A percentile compares a stretch with the other conserved stretches of the same genome.
Evolutionary conservation across 2,329 filamentous ascomycete species (phyloP).

Genomic region (Scortechinia acanthostroma): DNA sequence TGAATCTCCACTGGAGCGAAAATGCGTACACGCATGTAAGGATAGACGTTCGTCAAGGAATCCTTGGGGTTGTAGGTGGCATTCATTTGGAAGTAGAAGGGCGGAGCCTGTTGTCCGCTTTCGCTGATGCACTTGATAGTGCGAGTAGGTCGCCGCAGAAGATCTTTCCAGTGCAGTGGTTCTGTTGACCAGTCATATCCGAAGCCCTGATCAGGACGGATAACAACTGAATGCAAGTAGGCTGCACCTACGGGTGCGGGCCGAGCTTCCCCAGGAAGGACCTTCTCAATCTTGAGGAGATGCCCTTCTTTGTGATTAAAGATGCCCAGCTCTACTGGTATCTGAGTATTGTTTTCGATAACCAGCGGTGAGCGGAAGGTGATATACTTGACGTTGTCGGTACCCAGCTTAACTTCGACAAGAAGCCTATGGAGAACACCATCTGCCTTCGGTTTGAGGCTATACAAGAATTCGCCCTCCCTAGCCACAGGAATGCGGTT

Average conservation of each 20-base stretch:
- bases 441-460: slow-evolving; percentile 79
- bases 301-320: slow-evolving; percentile 83
- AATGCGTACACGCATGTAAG: slow-evolving; percentile 87
- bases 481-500: slow-evolving; percentile 82
- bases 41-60: slow-evolving; percentile 74
- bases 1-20: slow-evolving; percentile 90
- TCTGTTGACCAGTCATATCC: slow-evolving; percentile 93
- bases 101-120: slow-evolving; percentile 73
- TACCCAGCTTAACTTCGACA: slow-evolving; percentile 83
- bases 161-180: slow-evolving; percentile 83
- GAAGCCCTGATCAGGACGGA: slow-evolving; percentile 90
- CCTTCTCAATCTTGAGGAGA: slow-evolving; percentile 94
- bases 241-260: slow-evolving; percentile 88
- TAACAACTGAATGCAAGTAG: slow-evolving; percentile 78
- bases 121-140: slow-evolving; percentile 68
- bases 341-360: slow-evolving; percentile 93
- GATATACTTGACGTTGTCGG: slow-evolving; percentile 96
- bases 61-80: slow-evolving; percentile 78
- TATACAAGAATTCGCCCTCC: slow-evolving; percentile 90
- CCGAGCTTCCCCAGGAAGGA: slow-evolving; percentile 80
- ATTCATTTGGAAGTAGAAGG: slow-evolving; percentile 95
- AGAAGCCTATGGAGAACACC: slow-evolving; percentile 80
- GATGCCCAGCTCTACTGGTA: slow-evolving; percentile 86
- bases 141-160: slow-evolving; percentile 75
- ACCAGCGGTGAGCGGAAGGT: slow-evolving; percentile 86